A percentile compares a stretch with the other conserved stretches of the same genome.
These are phyloP conservation scores for Tetraselmis chui DNA, from an alignment of 139 green algal genomes.

Conservation along the genomic window DNA sequence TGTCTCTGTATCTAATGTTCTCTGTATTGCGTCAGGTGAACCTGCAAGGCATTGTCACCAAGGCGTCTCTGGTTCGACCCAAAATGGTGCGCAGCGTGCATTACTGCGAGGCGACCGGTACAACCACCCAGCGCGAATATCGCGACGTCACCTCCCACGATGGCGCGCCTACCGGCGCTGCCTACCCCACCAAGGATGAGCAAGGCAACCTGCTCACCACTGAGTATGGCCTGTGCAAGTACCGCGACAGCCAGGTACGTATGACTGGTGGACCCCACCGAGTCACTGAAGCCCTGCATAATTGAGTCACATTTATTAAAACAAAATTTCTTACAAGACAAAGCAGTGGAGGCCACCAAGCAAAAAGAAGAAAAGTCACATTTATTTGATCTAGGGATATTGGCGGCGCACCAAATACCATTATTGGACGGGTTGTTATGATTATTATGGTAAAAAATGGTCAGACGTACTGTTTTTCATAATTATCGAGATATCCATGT, in stretches of 20 bases:
- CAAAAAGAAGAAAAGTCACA: too few relatives aligned
- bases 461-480: too few relatives aligned
- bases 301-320: too few relatives aligned
- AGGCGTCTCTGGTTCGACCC: constrained; percentile 76
- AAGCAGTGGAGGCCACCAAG: too few relatives aligned
- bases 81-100: constrained; percentile 86
- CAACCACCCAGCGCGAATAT: constrained; percentile 74
- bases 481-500: too few relatives aligned
- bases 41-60: constrained; percentile 95
- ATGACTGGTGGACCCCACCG: background rate
- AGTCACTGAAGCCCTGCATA: background rate
- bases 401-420: too few relatives aligned
- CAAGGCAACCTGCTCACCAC: constrained; percentile 81
- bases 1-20: too few relatives aligned
- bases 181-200: constrained; percentile 78
- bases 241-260: constrained; percentile 77
- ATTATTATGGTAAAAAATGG: too few relatives aligned
- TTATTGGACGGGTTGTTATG: too few relatives aligned
- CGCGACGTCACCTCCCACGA: constrained; percentile 78
- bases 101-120: constrained; percentile 71
- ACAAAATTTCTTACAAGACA: too few relatives aligned
- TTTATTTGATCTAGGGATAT: too few relatives aligned
- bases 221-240: constrained; percentile 91
- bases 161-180: constrained; percentile 55
- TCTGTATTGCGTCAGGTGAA: too few relatives aligned